A percentile compares a stretch with the other conserved stretches of the same genome.
Conservation (phyloP, 2,329 filamentous ascomycete genomes). For the Rhexocercosporidium sp. region DNA sequence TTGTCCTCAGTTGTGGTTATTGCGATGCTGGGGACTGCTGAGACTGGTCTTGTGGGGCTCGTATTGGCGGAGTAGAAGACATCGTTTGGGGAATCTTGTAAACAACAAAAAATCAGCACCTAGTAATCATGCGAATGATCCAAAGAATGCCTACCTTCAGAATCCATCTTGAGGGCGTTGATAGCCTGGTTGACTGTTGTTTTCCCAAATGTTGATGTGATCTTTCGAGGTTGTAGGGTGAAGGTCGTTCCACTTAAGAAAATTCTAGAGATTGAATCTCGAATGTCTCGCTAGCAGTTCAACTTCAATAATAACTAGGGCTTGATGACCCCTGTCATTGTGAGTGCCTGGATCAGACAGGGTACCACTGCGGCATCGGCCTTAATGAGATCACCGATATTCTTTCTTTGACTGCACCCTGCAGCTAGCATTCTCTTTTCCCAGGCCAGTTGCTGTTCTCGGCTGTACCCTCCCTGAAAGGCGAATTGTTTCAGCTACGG, state of each 20-base stretch:
- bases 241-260: neutral
- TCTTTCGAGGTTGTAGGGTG: neutral
- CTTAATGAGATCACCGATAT: too few relatives aligned
- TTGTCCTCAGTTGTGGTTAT: neutral
- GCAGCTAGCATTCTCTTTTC: too few relatives aligned
- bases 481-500: too few relatives aligned
- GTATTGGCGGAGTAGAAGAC: neutral
- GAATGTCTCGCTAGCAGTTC: neutral
- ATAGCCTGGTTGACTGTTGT: too few relatives aligned
- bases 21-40: neutral
- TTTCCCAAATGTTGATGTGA: neutral
- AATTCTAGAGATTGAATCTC: neutral
- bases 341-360: neutral
- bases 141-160: too few relatives aligned
- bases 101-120: too few relatives aligned
- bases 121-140: too few relatives aligned
- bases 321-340: neutral
- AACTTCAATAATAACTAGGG: neutral
- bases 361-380: neutral
- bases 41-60: neutral
- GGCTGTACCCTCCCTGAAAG: too few relatives aligned
- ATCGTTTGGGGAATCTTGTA: neutral
- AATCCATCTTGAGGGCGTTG: too few relatives aligned
- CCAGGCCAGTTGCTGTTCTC: neutral
- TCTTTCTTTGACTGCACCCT: neutral